A percentile compares a stretch with the other conserved stretches of the same genome.
phyloP scores from a whole-genome alignment of 257 asterid genomes.

The Nemophila menziesii region DNA sequence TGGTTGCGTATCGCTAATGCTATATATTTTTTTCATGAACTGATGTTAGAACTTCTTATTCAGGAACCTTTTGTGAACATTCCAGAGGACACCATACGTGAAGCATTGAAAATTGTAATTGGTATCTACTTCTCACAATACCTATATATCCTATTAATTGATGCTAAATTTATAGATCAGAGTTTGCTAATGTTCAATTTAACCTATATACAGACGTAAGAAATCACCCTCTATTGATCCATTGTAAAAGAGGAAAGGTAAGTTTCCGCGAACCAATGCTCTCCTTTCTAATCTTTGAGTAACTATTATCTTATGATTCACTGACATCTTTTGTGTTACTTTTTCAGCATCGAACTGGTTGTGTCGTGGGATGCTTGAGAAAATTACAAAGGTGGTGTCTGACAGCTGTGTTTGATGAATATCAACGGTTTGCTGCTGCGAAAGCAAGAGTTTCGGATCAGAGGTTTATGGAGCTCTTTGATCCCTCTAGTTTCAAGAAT shows the following conservation, averaged over 20 bases:
- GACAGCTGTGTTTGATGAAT: constrained; percentile 73
- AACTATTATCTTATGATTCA: neutral
- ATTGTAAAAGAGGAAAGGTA: constrained; percentile 88
- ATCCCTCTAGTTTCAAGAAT: constrained; percentile 42
- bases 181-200: constrained; percentile 2
- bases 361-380: constrained; percentile 83
- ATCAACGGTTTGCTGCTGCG: constrained; percentile 84
- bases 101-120: constrained; percentile 49
- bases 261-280: neutral
- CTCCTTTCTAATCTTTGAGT: neutral
- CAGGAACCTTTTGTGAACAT: constrained; percentile 88
- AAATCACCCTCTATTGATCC: constrained; percentile 70
- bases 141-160: neutral
- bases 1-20: no score
- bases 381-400: constrained; percentile 75
- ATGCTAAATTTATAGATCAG: neutral
- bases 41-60: constrained; percentile 5
- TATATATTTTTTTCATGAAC: no score
- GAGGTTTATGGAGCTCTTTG: constrained; percentile 82
- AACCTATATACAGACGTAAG: constrained; percentile 36
- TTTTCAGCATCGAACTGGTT: constrained; percentile 81
- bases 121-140: constrained; percentile 25
- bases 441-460: constrained; percentile 75
- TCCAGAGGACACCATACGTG: constrained; percentile 66
- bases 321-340: constrained; percentile 6